Conservation (phyloP, 176 grass and related monocot genomes). For the Puccinellia tenuiflora region DNA sequence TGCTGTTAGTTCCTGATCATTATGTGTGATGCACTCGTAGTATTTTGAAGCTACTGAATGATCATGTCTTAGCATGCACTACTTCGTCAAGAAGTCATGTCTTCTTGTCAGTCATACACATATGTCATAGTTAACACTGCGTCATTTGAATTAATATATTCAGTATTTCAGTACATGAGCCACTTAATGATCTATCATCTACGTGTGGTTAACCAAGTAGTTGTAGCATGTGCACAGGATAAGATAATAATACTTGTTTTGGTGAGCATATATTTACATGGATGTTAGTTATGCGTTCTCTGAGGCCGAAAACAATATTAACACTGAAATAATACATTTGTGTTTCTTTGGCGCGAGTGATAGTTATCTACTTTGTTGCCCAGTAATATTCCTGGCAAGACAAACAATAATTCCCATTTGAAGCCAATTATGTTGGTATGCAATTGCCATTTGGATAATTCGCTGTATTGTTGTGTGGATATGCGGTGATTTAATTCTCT, state of each 20-base stretch:
- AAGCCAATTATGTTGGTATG: not conserved
- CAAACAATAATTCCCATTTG: not conserved
- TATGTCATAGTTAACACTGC: not conserved
- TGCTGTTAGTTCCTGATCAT: not conserved
- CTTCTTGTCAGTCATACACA: not conserved
- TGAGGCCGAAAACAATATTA: not conserved
- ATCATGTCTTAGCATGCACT: not conserved
- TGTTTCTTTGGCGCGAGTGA: not conserved
- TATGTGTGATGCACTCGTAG: not conserved
- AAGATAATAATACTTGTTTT: not conserved
- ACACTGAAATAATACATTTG: not conserved
- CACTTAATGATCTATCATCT: not conserved
- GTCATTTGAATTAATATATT: not conserved
- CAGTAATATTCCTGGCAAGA: not conserved
- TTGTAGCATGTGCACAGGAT: not conserved
- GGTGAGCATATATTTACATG: not conserved
- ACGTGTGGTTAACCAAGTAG: not conserved
- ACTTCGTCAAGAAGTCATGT: not conserved
- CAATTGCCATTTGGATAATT: not conserved
- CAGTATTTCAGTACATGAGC: not conserved
- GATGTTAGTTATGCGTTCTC: not conserved
- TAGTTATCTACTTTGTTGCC: not conserved
- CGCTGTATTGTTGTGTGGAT: not conserved
- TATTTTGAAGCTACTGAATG: not conserved
- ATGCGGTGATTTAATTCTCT: not conserved